A percentile compares a stretch with the other conserved stretches of the same genome.
These are phyloP conservation scores for Lathyrus oleraceus DNA, from an alignment of 306 rosid species.

Conservation along the genomic window DNA sequence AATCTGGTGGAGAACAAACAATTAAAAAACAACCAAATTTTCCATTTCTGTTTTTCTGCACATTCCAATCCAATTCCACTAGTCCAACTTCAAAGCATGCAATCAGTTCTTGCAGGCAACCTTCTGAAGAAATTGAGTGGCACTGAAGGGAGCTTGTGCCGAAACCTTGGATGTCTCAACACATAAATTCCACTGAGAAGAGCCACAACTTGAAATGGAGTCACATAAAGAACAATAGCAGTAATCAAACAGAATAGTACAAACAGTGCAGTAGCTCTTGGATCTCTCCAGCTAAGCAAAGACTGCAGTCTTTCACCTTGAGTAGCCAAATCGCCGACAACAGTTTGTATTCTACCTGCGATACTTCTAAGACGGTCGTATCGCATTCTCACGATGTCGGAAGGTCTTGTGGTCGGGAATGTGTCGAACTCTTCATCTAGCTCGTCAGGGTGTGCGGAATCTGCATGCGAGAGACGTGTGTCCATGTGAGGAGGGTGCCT, in stretches of 20 bases:
- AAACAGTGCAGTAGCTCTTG: constrained; percentile 88
- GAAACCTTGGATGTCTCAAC: constrained; percentile 93
- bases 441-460: constrained; percentile 87
- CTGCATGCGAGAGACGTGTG: constrained; percentile 91
- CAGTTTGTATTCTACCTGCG: constrained; percentile 94
- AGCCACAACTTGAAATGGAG: constrained; percentile 95
- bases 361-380: constrained; percentile 91
- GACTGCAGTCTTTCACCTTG: constrained; percentile 98
- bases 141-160: constrained; percentile 95
- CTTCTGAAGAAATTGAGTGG: constrained; percentile 97
- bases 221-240: constrained; percentile 85
- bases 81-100: constrained; percentile 68
- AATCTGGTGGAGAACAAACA: constrained; percentile 45
- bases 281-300: constrained; percentile 97
- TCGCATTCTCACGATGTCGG: constrained; percentile 87
- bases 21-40: constrained; percentile 27
- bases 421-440: constrained; percentile 94
- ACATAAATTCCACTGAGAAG: constrained; percentile 81
- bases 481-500: constrained; percentile 99
- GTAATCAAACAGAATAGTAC: constrained; percentile 90
- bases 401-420: constrained; percentile 75
- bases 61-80: not conserved
- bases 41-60: constrained; percentile 36
- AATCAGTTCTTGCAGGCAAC: constrained; percentile 93
- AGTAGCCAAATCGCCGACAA: constrained; percentile 94